Percentiles rank a stretch among this genome's conserved stretches.
These are phyloP conservation scores for Aspergillus cavernicola DNA, from an alignment of 495 filamentous ascomycete species.

Conservation along the genomic window DNA sequence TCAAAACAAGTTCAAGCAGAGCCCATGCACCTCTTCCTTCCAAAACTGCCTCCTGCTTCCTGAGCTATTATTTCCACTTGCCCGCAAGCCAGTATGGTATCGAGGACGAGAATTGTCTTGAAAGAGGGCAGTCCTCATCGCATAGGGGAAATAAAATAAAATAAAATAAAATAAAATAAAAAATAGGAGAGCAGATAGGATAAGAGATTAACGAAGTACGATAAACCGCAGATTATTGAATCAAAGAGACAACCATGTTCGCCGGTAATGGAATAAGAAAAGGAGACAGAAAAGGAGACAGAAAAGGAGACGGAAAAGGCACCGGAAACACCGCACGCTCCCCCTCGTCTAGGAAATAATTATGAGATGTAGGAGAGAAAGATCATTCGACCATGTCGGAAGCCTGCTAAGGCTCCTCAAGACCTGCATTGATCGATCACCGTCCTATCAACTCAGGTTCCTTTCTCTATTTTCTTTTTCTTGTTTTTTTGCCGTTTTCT, in stretches of 20 bases:
- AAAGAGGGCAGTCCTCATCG: slow-evolving; percentile 9
- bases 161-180: slow-evolving; percentile 15
- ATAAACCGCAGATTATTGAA: slow-evolving; percentile 23
- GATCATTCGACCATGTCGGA: slow-evolving; percentile 29
- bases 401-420: slow-evolving; percentile 29
- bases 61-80: slow-evolving; percentile 15
- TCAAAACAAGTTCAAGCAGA: slow-evolving; percentile 9
- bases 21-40: not conserved
- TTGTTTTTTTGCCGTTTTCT: slow-evolving; percentile 17
- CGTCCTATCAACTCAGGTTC: slow-evolving; percentile 20
- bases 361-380: slow-evolving; percentile 30
- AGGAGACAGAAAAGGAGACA: slow-evolving; percentile 25
- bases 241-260: slow-evolving; percentile 23
- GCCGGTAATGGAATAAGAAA: slow-evolving; percentile 22
- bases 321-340: slow-evolving; percentile 48
- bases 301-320: slow-evolving; percentile 24
- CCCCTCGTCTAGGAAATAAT: slow-evolving; percentile 39
- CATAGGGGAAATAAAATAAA: slow-evolving; percentile 18
- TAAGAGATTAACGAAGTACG: slow-evolving; percentile 19
- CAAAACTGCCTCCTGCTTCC: slow-evolving; percentile 13
- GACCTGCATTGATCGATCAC: slow-evolving; percentile 32
- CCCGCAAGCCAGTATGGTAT: slow-evolving; percentile 15
- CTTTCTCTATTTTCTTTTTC: slow-evolving; percentile 19
- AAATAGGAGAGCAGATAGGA: slow-evolving; percentile 12
- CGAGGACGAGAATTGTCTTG: slow-evolving; percentile 7